phyloP scores from a whole-genome alignment of 768 basidiomycete genomes.

The Dentipellis sp. region DNA sequence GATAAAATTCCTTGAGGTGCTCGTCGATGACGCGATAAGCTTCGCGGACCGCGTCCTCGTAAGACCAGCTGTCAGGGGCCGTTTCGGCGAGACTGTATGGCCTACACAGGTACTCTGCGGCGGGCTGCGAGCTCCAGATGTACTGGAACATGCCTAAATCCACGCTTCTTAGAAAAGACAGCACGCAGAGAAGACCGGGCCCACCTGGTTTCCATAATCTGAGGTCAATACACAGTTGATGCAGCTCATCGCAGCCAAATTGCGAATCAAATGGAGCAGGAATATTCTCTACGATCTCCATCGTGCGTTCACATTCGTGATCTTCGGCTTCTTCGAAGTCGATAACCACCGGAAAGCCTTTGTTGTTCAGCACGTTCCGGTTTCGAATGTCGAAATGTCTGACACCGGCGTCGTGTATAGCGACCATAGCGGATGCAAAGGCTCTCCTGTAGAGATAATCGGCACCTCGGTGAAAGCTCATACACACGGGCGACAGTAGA shows the following conservation, averaged over 20 bases:
- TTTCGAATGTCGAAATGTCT: not conserved
- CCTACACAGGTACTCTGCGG: not conserved
- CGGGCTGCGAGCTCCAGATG: not conserved
- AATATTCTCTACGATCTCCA: not conserved
- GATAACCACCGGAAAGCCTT: not conserved
- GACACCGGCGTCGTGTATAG: not conserved
- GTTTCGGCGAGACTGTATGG: not conserved
- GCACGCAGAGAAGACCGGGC: not conserved
- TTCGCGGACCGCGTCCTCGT: not conserved
- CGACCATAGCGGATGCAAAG: not conserved
- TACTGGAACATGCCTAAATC: not conserved
- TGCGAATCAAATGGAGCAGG: not conserved
- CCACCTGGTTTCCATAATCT: not conserved
- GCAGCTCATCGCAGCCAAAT: not conserved
- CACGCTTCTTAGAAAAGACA: not conserved
- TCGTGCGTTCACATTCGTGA: not conserved
- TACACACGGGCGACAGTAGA: too few relatives aligned
- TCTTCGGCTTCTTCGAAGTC: not conserved
- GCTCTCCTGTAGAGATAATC: too few relatives aligned
- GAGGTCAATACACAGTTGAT: not conserved
- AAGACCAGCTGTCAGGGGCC: not conserved
- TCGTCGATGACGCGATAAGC: not conserved
- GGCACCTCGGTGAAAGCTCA: too few relatives aligned
- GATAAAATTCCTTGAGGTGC: constrained; percentile 27
- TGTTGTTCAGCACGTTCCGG: not conserved